Conservation (phyloP, 2,329 filamentous ascomycete genomes). For the Fusarium sp. region DNA sequence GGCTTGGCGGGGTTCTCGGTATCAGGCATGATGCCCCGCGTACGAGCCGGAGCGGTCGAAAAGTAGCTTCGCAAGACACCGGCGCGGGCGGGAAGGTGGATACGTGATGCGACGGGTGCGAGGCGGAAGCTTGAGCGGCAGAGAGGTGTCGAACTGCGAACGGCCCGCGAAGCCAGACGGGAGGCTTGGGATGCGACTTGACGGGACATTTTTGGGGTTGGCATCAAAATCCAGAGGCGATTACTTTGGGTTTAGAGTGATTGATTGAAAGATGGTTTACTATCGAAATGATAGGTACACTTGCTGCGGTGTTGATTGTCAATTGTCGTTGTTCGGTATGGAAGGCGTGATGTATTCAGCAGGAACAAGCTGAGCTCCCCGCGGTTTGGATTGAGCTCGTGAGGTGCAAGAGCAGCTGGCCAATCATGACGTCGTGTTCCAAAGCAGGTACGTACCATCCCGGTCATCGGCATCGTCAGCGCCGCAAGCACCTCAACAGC, state of each 20-base stretch:
- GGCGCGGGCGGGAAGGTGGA: conserved; percentile 9
- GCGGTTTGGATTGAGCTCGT: neutral
- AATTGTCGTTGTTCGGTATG: conserved; percentile 19
- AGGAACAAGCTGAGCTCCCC: neutral
- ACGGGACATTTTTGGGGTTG: conserved; percentile 47
- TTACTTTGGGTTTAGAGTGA: neutral
- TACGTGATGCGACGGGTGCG: conserved; percentile 15
- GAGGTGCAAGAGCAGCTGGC: conserved; percentile 20
- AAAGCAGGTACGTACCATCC: conserved; percentile 35
- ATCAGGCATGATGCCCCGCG: conserved; percentile 70
- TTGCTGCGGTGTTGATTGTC: conserved; percentile 7
- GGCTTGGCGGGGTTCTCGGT: conserved; percentile 65
- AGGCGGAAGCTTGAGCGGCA: conserved; percentile 39
- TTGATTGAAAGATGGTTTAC: neutral
- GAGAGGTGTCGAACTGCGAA: conserved; percentile 43
- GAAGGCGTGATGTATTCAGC: conserved; percentile 12
- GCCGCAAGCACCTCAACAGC: conserved; percentile 13
- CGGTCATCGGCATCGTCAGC: conserved; percentile 31
- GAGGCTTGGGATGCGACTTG: conserved; percentile 52
- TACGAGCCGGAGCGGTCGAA: conserved; percentile 44
- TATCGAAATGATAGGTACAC: neutral
- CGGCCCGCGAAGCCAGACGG: conserved; percentile 51
- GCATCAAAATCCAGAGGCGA: neutral
- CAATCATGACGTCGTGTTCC: conserved; percentile 21
- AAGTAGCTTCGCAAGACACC: conserved; percentile 44